Percentiles rank a stretch among this genome's conserved stretches.
Conservation (phyloP, 495 filamentous ascomycete genomes). For the Aspergillus asperescens region DNA sequence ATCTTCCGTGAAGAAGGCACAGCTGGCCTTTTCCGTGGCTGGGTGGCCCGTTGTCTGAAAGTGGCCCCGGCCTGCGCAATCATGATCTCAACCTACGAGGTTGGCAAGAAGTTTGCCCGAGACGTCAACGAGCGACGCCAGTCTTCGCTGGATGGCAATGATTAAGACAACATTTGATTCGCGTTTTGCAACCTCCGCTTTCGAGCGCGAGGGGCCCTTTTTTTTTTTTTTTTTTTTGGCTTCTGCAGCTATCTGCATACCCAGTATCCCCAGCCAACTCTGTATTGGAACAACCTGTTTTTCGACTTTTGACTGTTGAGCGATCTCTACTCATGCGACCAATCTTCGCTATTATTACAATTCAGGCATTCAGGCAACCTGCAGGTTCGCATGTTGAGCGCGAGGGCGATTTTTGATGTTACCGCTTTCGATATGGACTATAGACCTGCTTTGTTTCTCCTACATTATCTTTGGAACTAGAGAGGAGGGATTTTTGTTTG, state of each 20-base stretch:
- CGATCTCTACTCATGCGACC: conserved; percentile 21
- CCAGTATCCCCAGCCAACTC: too few relatives aligned
- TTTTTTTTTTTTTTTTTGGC: background rate
- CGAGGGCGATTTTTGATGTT: conserved; percentile 21
- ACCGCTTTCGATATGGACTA: conserved; percentile 25
- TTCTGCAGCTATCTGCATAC: conserved; percentile 5
- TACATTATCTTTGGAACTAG: background rate
- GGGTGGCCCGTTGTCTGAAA: conserved; percentile 85
- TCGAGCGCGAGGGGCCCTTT: too few relatives aligned
- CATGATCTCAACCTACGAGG: conserved; percentile 97
- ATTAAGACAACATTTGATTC: conserved; percentile 2
- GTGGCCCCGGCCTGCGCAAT: conserved; percentile 98
- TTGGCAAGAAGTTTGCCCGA: conserved; percentile 83
- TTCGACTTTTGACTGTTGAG: conserved; percentile 2
- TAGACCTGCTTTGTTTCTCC: conserved; percentile 25
- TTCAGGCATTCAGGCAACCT: conserved; percentile 15
- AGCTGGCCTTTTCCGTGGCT: conserved; percentile 79
- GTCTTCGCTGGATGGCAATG: conserved; percentile 14
- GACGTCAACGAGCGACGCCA: conserved; percentile 65
- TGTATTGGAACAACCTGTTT: background rate
- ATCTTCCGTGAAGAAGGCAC: conserved; percentile 83
- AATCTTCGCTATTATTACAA: conserved; percentile 25
- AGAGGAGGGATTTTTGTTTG: conserved; percentile 9
- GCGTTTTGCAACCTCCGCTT: background rate
- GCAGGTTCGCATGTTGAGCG: conserved; percentile 10